These are phyloP conservation scores for Coemansia guatemalensis DNA, from an alignment of 192 early-diverging fungal genomes.

Conservation along the genomic window DNA sequence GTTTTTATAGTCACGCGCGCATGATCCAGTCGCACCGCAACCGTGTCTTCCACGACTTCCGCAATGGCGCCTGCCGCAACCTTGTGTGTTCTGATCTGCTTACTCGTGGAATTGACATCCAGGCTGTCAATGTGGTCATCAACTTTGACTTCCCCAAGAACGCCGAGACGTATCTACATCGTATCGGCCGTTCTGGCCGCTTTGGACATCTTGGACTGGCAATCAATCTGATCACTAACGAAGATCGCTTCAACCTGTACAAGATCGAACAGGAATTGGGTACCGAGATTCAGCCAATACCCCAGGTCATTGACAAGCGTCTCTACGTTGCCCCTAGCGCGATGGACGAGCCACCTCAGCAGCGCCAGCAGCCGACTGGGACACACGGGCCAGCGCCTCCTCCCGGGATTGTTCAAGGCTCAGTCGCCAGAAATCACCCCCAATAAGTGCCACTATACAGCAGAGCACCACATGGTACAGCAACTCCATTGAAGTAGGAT, in stretches of 20 bases:
- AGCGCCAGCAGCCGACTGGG: constrained; percentile 41
- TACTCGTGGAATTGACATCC: constrained; percentile 99
- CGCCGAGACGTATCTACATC: constrained; percentile 97
- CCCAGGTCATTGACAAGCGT: constrained; percentile 92
- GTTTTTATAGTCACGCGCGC: constrained; percentile 98
- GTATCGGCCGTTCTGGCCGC: constrained; percentile 96
- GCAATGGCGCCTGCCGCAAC: constrained; percentile 96
- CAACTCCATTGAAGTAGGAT: not conserved
- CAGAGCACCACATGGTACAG: constrained; percentile 1
- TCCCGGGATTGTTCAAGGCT: constrained; percentile 19
- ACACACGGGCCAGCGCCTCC: constrained; percentile 40
- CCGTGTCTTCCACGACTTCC: constrained; percentile 99
- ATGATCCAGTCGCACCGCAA: constrained; percentile 99
- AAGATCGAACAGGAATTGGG: constrained; percentile 98
- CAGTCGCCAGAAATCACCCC: not conserved
- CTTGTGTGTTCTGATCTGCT: constrained; percentile 97
- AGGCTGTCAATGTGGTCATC: constrained; percentile 99
- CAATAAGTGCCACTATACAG: constrained; percentile 7
- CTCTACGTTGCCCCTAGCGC: constrained; percentile 82
- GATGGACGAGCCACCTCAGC: constrained; percentile 66
- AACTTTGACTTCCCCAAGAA: constrained; percentile 99
- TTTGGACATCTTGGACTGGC: constrained; percentile 96
- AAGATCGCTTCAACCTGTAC: constrained; percentile 97
- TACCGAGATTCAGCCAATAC: constrained; percentile 98
- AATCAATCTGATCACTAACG: constrained; percentile 98